Percentiles rank a stretch among this genome's conserved stretches.
Conservation (phyloP, 2,329 filamentous ascomycete genomes). For the Colletotrichum chlorophyti region DNA sequence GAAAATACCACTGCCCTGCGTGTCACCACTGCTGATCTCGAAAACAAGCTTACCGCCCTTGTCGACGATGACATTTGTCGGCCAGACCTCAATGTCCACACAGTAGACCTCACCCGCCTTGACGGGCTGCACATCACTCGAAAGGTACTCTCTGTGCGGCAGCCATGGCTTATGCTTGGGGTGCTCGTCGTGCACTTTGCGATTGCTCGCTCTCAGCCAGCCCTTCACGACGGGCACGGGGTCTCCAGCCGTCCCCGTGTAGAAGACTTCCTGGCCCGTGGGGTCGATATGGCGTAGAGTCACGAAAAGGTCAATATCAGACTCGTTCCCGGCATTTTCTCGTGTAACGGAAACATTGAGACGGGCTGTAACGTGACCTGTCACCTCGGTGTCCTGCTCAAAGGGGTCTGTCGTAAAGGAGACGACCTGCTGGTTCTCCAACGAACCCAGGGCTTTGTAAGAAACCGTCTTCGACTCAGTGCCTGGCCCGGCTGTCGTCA, state of each 20-base stretch:
- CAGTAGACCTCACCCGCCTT: slow-evolving; percentile 61
- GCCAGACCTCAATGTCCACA: slow-evolving; percentile 70
- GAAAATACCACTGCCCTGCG: slow-evolving; percentile 65
- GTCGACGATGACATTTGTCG: slow-evolving; percentile 62
- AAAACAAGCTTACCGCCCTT: slow-evolving; percentile 59
- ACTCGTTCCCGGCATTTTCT: slow-evolving; percentile 47
- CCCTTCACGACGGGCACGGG: slow-evolving; percentile 68
- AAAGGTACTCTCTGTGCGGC: slow-evolving; percentile 65
- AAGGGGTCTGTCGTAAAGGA: slow-evolving; percentile 66
- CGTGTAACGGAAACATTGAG: slow-evolving; percentile 69
- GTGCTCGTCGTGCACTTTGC: slow-evolving; percentile 58
- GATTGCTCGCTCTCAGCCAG: slow-evolving; percentile 65
- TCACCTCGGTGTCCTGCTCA: slow-evolving; percentile 71
- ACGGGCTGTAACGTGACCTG: slow-evolving; percentile 70
- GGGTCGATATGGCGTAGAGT: slow-evolving; percentile 66
- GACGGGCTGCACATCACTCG: slow-evolving; percentile 61
- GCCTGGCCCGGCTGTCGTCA: slow-evolving; percentile 42
- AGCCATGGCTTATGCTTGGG: slow-evolving; percentile 59
- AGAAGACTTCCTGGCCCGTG: slow-evolving; percentile 62
- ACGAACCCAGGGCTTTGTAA: slow-evolving; percentile 65
- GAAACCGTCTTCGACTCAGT: slow-evolving; percentile 44
- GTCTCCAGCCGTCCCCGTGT: slow-evolving; percentile 71
- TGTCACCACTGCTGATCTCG: slow-evolving; percentile 63
- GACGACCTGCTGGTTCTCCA: slow-evolving; percentile 60
- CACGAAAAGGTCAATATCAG: slow-evolving; percentile 69